Evolutionary conservation across 371 early-diverging fungal species (phyloP).

Genomic region (Mortierella sp.): DNA sequence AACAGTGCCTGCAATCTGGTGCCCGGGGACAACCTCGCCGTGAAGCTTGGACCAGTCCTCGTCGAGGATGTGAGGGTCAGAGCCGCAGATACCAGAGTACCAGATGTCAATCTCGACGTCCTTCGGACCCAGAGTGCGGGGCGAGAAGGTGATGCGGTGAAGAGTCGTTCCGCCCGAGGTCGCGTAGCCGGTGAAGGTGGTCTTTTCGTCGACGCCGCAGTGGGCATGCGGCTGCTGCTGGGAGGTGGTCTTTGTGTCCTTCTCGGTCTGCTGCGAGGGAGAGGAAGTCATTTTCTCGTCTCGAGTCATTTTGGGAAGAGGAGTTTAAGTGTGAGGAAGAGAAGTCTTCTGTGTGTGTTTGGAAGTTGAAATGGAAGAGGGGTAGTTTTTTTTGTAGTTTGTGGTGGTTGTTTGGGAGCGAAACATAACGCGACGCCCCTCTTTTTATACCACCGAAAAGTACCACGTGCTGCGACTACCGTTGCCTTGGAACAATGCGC

Average conservation of each 20-base stretch:
- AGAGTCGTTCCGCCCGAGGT: neutral
- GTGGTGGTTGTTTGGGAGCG: neutral
- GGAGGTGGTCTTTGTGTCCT: too few relatives aligned
- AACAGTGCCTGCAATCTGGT: conserved; percentile 50
- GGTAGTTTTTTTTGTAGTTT: too few relatives aligned
- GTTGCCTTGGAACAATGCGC: too few relatives aligned
- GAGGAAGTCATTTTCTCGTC: neutral
- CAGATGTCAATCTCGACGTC: conserved; percentile 71
- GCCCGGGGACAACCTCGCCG: conserved; percentile 55
- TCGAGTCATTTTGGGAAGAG: neutral
- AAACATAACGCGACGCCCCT: too few relatives aligned
- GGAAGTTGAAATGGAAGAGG: too few relatives aligned
- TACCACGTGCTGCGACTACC: too few relatives aligned
- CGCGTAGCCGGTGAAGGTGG: conserved; percentile 18
- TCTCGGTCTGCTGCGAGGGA: neutral
- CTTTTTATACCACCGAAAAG: too few relatives aligned
- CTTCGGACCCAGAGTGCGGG: conserved; percentile 59
- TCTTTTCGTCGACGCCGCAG: neutral
- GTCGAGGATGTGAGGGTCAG: conserved; percentile 26
- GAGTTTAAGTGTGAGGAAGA: too few relatives aligned
- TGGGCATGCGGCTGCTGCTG: neutral
- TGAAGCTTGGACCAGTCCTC: conserved; percentile 13
- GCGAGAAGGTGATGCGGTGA: conserved; percentile 14
- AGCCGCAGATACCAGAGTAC: conserved; percentile 71
- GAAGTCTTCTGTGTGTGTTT: too few relatives aligned